Evolutionary conservation across 768 basidiomycete genomes (phyloP), one percentile per base, ranked within the genome.

Genomic region (Tremella fuciformis): DNA sequence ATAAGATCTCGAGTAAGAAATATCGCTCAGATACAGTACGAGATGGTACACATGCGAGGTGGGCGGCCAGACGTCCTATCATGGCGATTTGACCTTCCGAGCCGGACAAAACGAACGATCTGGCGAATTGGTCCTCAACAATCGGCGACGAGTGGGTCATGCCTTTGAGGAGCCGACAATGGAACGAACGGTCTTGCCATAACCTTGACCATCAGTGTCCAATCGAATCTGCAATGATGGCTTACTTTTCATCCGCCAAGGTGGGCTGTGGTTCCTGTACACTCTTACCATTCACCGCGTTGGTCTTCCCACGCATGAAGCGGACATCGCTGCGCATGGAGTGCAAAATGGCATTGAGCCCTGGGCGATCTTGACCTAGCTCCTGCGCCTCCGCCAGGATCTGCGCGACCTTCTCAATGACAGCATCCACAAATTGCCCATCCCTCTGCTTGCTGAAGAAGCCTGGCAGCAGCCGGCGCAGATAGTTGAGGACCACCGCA

Each of bases 401-500:
- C 18, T 25, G 56, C 8, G 55, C 57, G 50, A 70, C 44, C 47
- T 58, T 58, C 2, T 18, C 77, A 2, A 75, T 47, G 38, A 70
- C 59, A 34, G 66, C 63, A 15, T 56, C 49, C n/a, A 80, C 39
- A 60, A 77, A 72, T 26, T 56, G 46, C 41, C 47, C 49, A 48
- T 62, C 79, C 7, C 78, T 78, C 44, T 83, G 80, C 65, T 86
- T 87, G 8, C 82, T 78, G 0, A 82, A 75, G 13, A 93, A 75
- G 24, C 80, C 80, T 42, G 85, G 78, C 0, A 86, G 53, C 4
- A 96, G 78, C 59, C 82, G 82, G n/a, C 89, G 81, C 16, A 85
- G 59, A 66, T 85, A 94, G 0, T 82, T 78, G 6, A 82, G 77
- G 19, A 92, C 69, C 0, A 87, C 84, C 4, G 89, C 79, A 3